Conservation (phyloP, 129 eudicot species). For the Chrysanthemum seticuspe region DNA sequence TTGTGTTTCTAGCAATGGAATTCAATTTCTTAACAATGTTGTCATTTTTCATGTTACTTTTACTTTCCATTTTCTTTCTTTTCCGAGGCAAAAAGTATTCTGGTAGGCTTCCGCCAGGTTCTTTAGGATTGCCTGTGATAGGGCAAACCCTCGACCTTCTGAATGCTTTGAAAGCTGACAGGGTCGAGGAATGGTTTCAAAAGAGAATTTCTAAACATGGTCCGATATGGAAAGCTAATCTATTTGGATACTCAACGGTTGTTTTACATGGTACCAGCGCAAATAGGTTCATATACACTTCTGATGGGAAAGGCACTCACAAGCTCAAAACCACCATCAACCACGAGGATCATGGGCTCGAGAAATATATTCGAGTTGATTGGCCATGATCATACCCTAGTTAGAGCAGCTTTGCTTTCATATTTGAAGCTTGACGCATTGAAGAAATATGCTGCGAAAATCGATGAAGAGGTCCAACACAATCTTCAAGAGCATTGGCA, state of each 20-base stretch:
- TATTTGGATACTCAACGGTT: conserved; percentile 8
- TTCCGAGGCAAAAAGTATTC: conserved; percentile 2
- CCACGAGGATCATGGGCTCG: conserved; percentile 28
- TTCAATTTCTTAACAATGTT: neutral
- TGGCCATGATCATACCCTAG: conserved; percentile 42
- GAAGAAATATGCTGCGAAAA: conserved; percentile 36
- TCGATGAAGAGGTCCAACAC: conserved; percentile 36
- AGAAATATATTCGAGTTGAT: conserved; percentile 35
- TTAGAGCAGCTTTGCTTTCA: conserved; percentile 32
- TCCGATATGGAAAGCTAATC: conserved; percentile 32
- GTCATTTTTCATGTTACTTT: neutral
- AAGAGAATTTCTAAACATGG: conserved; percentile 33
- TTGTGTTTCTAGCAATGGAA: conserved; percentile 15
- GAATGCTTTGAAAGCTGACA: conserved; percentile 35
- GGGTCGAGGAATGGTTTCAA: conserved; percentile 35
- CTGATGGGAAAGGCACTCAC: conserved; percentile 27
- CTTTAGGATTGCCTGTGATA: conserved; percentile 35
- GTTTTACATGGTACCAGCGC: too few relatives aligned
- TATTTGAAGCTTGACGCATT: conserved; percentile 42
- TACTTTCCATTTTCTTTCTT: conserved; percentile 9
- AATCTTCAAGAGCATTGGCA: conserved; percentile 39
- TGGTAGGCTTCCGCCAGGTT: conserved; percentile 30
- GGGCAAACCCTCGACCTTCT: conserved; percentile 37
- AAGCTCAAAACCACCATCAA: conserved; percentile 29
- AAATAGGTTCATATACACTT: conserved; percentile 9